phyloP scores from a whole-genome alignment of 169 alveolate species.

The Blepharisma undulans region DNA sequence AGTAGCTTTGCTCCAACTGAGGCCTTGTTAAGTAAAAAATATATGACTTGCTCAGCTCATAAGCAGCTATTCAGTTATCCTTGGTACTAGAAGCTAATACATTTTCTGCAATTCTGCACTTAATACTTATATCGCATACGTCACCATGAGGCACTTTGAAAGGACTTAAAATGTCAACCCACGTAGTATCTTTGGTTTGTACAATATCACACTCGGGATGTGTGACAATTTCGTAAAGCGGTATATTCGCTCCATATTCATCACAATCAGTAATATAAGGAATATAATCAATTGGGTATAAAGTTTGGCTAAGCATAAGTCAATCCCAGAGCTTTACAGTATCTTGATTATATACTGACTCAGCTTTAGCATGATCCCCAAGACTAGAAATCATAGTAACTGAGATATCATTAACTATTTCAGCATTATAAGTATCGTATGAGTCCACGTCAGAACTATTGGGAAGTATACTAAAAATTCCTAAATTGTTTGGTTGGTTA shows the following conservation, averaged over 20 bases:
- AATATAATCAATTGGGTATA: conserved; percentile 9
- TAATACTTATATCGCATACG: background rate
- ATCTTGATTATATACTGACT: background rate
- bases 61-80: background rate
- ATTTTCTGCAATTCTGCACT: background rate
- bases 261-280: conserved; percentile 37
- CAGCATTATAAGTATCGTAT: background rate
- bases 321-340: background rate
- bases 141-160: conserved; percentile 13
- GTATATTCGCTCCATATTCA: conserved; percentile 20
- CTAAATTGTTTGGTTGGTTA: conserved; percentile 7
- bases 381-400: background rate
- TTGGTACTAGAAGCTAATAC: background rate
- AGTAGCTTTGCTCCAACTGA: background rate
- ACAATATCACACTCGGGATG: background rate
- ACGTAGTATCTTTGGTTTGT: background rate
- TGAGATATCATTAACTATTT: background rate
- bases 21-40: conserved; percentile 27
- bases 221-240: background rate
- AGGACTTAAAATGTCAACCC: background rate
- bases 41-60: background rate
- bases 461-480: background rate
- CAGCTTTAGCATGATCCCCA: background rate
- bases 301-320: background rate
- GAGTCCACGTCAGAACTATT: background rate